phyloP scores from a whole-genome alignment of 441 rosid genomes.

The Populus hybrid region DNA sequence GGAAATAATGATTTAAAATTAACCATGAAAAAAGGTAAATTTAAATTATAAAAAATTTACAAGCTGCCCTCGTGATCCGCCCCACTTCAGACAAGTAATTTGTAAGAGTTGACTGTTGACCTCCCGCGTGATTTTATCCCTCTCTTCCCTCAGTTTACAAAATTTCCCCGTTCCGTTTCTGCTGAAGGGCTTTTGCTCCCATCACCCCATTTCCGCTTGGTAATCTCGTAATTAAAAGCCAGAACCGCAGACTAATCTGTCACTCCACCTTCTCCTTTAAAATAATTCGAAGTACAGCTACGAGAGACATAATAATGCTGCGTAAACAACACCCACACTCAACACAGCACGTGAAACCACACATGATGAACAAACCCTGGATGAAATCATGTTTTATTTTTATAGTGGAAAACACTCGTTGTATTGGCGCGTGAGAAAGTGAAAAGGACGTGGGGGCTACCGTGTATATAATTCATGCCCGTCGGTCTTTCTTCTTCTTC shows the following conservation, averaged over 20 bases:
- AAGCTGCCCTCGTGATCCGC: neutral
- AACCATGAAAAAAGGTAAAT: neutral
- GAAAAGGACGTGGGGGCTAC: conserved; percentile 29
- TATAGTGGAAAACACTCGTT: neutral
- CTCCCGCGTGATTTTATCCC: conserved; percentile 35
- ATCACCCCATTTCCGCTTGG: neutral
- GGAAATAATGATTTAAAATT: too few relatives aligned
- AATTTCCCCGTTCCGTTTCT: conserved; percentile 44
- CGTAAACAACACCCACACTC: conserved; percentile 18
- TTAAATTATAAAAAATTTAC: neutral
- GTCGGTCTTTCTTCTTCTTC: conserved; percentile 18
- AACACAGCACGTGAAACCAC: conserved; percentile 14
- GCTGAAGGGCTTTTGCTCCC: conserved; percentile 18
- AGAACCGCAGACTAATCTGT: neutral
- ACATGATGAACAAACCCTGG: neutral
- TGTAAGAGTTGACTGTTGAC: conserved; percentile 42
- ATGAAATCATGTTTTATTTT: too few relatives aligned
- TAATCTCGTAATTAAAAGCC: conserved; percentile 9
- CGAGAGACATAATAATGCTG: conserved; percentile 38
- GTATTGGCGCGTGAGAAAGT: conserved; percentile 22
- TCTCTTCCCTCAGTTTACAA: conserved; percentile 16
- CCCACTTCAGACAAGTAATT: neutral
- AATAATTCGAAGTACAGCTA: conserved; percentile 42
- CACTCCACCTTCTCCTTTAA: conserved; percentile 7
- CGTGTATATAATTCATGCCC: conserved; percentile 41